Evolutionary conservation across 2,329 filamentous ascomycete genomes (phyloP), one percentile per base, ranked within the genome.

Genomic region (Meredithiella fracta): DNA sequence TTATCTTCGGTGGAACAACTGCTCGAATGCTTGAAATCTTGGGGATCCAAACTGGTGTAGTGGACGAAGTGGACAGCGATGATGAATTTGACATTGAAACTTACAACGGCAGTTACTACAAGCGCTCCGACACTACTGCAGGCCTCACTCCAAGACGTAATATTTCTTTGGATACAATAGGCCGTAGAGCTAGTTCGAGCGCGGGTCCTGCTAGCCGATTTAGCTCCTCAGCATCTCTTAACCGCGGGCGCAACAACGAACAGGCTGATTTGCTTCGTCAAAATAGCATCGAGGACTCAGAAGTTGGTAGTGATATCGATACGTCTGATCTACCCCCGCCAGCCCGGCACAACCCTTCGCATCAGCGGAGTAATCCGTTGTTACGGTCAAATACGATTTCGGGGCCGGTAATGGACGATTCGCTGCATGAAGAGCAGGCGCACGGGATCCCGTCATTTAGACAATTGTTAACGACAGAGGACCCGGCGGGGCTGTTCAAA

Each of bases 1-100:
- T 98, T 69, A 97, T 98, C 60, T 98, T 98, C 64, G 92, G 92
- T 56, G 92, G 92, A 54, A 98, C 92, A 5, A 98, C 92, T 0
- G 90, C 91, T 11, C 84, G 91, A 56, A 98, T 98, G 92, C 74
- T 98, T 17, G 92, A 98, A 67, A 98, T 98, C 55, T 72, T 97
- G 15, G 86, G 89, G n/a, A 98, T 98, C 60, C 81, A 88, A 57
- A 98, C 91, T 0, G 92, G 92, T 0, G 91, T 98, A 0, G 86
- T 96, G 0, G 92, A 98, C 63, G 92, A 98, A 66, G 86, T 94
- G 47, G 92, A 98, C 66, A 95, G 88, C 47, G 92, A 98, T 65
- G 92, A 98, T 65, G 92, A 98, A 67, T 98, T 98, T 64, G 92
- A 98, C 66, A 98, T 96, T 60, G 92, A 96, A 67, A 72, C 75